Base-by-base conservation (phyloP, 192 early-diverging fungal species). In the Mortierella claussenii region DNA sequence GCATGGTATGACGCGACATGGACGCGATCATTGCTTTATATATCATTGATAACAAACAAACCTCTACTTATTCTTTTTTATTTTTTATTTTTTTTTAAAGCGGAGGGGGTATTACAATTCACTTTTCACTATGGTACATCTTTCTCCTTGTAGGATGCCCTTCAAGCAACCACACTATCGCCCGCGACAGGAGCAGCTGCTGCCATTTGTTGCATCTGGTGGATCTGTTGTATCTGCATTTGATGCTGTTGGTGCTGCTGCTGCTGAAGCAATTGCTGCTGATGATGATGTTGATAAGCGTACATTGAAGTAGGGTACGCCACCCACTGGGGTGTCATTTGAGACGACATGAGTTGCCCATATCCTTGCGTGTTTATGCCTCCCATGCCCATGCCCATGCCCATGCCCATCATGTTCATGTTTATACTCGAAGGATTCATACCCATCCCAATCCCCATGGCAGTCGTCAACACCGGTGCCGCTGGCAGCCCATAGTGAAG, bases 381-480 rank as follows among this genome's bases (percentile, higher is more conserved):
- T 34, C 20, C 54, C 34, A 7, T 30, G 50, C 27, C 28, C 23
- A 52, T 17, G 24, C 52, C 40, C 28, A 55, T 13, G 10, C 53
- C 44, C 65, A 68, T 57, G 8, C 50, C 50, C 27, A 53, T 30
- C 43, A 57, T 48, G n/a, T 30, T 69, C 49, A 69, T 26, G 23
- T 44, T 43, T 56, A 68, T 59, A n/a, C 18, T 36, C 23, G 28
- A 28, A 3, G 53, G 60, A 28, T 56, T 55, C 50, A 65, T 33
- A 21, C 47, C 47, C 46, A 68, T 43, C 1, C 63, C 63, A 18
- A 55, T 8, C 1, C 65, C 68, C 68, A 62, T 71, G 0, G 60
- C 36, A 3, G 60, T 55, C 26, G 68, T 63, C 32, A 71, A 50
- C 2, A 71, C 68, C 2, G 68, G 68, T 4, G 68, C 59, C 0